Evolutionary conservation across 1,139 yeast genomes (phyloP), one percentile per base, ranked within the genome.

Genomic region (Pichiaceae sp.): DNA sequence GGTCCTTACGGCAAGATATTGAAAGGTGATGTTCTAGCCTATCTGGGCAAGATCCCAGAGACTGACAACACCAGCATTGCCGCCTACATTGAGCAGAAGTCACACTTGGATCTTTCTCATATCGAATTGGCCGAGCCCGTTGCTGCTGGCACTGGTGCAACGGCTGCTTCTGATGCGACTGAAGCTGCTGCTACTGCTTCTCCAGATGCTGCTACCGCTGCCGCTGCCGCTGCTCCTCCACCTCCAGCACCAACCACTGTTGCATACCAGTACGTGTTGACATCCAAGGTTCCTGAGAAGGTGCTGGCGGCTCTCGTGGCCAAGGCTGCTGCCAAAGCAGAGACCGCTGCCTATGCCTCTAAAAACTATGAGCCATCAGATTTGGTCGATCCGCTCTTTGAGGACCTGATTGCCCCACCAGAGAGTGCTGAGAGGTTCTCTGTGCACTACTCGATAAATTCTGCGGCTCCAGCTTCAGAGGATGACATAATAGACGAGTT

Each of bases 1-100:
- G 98, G 97, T 12, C 94, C 95, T 27, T 70, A 77, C 42, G 97
- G 96, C 16, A 73, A 95, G 52, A 58, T 91, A 35, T 68, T 87
- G 47, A 84, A 83, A 63, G 97, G 97, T 44, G 98, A 91, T 57
- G 86, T 89, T 1, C 70, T 89, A 47, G 93, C 95, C 1, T 78
- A 75, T 54, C 57, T 89, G 40, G 96, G 97, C 20, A 59, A 72
- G 44, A 83, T 89, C 41, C 59, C 82, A 14, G 52, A 64, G 35
- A 75, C 71, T 6, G 62, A 78, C 11, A 75, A 79, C 21, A 56
- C 60, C 17, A 56, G 62, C 18, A 66, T 89, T 39, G 66, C 84
- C 8, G 62, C 72, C 31, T 78, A 66, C 53, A 62, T 89, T 48
- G 65, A 72, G 40, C 62, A 69, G 36, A 71, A 72, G 45, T 70